A percentile compares a stretch with the other conserved stretches of the same genome.
phyloP scores from a whole-genome alignment of 257 asterid species.

The Gentiana macrophylla region DNA sequence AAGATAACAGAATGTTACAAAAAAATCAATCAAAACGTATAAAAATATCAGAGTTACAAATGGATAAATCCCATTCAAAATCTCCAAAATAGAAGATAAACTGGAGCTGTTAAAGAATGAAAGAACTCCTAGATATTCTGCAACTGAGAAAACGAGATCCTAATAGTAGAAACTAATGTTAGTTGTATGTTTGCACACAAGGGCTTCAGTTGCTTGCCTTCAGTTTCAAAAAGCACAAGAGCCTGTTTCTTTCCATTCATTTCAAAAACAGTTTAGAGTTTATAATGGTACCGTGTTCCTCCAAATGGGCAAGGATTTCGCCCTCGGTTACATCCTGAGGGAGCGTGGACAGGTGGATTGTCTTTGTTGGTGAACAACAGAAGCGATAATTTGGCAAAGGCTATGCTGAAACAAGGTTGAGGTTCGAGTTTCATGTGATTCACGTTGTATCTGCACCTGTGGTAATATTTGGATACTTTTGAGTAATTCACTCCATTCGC shows the following conservation, averaged over 20 bases:
- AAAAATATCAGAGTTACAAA: conserved; percentile 9
- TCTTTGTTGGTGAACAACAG: conserved; percentile 95
- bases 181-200: conserved; percentile 94
- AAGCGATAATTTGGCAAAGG: conserved; percentile 87
- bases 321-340: conserved; percentile 79
- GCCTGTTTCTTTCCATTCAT: conserved; percentile 96
- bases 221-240: conserved; percentile 77
- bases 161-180: conserved; percentile 62
- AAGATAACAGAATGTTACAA: background rate
- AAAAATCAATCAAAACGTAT: background rate
- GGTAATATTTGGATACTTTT: conserved; percentile 71
- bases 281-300: conserved; percentile 69
- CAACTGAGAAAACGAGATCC: conserved; percentile 93
- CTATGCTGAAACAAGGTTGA: conserved; percentile 89
- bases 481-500: conserved; percentile 92
- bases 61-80: no score
- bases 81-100: no score
- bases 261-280: conserved; percentile 72
- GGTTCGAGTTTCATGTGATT: conserved; percentile 84
- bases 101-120: no score
- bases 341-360: conserved; percentile 89
- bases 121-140: conserved; percentile 59
- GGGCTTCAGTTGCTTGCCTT: conserved; percentile 97
- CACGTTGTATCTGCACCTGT: conserved; percentile 88
- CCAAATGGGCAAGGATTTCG: conserved; percentile 63